Evolutionary conservation across 2,329 filamentous ascomycete genomes (phyloP).

Genomic region (Diaporthe batatas): DNA sequence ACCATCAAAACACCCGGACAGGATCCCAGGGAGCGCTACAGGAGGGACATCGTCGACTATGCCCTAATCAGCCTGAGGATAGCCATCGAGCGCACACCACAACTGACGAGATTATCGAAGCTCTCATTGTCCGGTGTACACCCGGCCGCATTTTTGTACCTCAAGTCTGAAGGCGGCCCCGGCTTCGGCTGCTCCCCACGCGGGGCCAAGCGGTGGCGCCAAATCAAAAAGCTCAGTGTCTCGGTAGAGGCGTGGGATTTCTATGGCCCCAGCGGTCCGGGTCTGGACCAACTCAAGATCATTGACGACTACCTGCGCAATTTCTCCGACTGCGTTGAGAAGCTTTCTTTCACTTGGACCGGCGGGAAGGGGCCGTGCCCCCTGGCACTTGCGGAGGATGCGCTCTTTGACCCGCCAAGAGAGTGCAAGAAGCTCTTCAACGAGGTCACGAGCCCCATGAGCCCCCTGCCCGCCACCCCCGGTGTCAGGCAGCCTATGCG

Average conservation of each 20-base stretch:
- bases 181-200: conserved; percentile 82
- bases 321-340: conserved; percentile 75
- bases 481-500: conserved; percentile 66
- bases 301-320: conserved; percentile 83
- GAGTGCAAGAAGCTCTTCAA: conserved; percentile 71
- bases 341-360: conserved; percentile 83
- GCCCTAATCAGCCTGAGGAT: conserved; percentile 89
- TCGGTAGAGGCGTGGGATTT: conserved; percentile 80
- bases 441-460: conserved; percentile 75
- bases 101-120: conserved; percentile 72
- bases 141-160: conserved; percentile 80
- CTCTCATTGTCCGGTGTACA: conserved; percentile 82
- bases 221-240: conserved; percentile 81
- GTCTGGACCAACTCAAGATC: conserved; percentile 80
- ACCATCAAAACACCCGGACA: conserved; percentile 83
- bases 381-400: conserved; percentile 76
- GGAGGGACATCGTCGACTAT: conserved; percentile 86
- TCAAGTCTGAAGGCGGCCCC: conserved; percentile 72
- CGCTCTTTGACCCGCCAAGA: conserved; percentile 72
- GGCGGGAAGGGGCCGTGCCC: conserved; percentile 81
- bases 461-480: conserved; percentile 67
- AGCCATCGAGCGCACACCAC: conserved; percentile 79
- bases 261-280: conserved; percentile 65
- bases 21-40: conserved; percentile 75
- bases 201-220: conserved; percentile 79